Base-by-base conservation (phyloP, 495 filamentous ascomycete species). In the Hypoxylon perforatum region DNA sequence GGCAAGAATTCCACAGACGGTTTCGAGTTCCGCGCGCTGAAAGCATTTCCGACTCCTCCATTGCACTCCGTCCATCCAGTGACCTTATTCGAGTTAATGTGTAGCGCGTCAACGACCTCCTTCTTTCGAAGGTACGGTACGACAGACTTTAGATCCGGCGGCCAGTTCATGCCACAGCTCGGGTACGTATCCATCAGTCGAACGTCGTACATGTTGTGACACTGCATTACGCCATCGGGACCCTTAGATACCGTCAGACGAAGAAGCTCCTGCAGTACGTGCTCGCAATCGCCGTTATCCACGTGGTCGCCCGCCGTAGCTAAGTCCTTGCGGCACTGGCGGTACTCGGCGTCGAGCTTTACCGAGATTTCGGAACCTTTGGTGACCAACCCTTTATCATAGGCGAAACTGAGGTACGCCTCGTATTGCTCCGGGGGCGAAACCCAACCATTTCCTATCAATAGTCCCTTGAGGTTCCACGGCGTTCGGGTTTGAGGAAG, bases 381-480 rank as follows among this genome's bases (percentile, higher is more conserved):
- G 57, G 89, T 45, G 9, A 98, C 74, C 21, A 97, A 70, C 3
- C 88, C 89, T 67, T 88, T 84, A 57, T 91, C 84, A 77, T 92
- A 94, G 17, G 88, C 88, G 72, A 87, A 97, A 15, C 86, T 80
- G 18, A 97, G 81, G 68, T 97, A 96, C 2, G 94, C 84, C n/a
- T 89, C 87, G 73, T 98, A 99, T 75, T 99, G 95, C 52, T 96
- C 91, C 4, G 77, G 75, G 1, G 94, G 93, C 2, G 93, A 91
- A 63, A 98, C 93, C 96, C 96, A 99, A 18, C 94, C 95, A 73
- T 98, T 99, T 33, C 95, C 95, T 59, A 99, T 99, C 14, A 99
- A 75, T 35, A 99, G 82, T 14, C 96, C 96, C 57, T 85, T 81
- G n/a, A 99, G 76, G 22, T 91, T 91, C 96, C 95, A 98, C 14